Evolutionary conservation across 202 grass and related monocot genomes (phyloP), one percentile per base, ranked within the genome.

Genomic region (Thinopyrum obtusiflorum): DNA sequence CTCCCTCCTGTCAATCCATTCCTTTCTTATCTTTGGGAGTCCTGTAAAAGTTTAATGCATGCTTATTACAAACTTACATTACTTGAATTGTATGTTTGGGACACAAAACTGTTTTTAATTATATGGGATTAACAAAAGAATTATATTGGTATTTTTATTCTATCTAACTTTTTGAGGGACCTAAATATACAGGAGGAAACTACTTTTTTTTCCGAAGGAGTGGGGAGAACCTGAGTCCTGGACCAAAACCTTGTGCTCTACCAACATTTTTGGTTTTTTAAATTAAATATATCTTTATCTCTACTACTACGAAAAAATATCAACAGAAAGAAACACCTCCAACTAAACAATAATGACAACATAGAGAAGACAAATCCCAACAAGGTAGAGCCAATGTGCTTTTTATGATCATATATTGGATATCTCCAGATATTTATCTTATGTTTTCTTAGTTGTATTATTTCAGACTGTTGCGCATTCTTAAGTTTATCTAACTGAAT

Each of bases 1-100:
- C 59, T 90, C 93, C 82, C 96, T 89, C 88, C 88, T 94, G 68
- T 98, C 91, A 77, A 96, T 89, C 96, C 96, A 98, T 26, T 92
- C 96, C 85, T 92, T 96, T 79, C 96, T 96, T 85, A 98, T 87
- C 86, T 98, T 96, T 57, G 96, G 93, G 68, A 98, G 88, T 64
- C 96, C 96, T 98, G 88, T 9, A 82, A 77, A 92, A 69, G 5
- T 44, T 64, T 0, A 76, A 51, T 68, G n/a, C 5, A 68, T 61
- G 14, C 4, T 70, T 77, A 33, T 68, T 72, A 75, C 14, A 87
- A 69, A 26, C n/a, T 44, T 31, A 12, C 14, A 51, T 63, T 27
- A 12, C 26, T 47, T 81, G 20, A 69, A 15, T 17, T 69, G 4
- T 64, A 68, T 29, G 9, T 25, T 75, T 49, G 6, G 17, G 36